Conservation (phyloP, 2,329 filamentous ascomycete genomes). For the Eurotiales sp. region DNA sequence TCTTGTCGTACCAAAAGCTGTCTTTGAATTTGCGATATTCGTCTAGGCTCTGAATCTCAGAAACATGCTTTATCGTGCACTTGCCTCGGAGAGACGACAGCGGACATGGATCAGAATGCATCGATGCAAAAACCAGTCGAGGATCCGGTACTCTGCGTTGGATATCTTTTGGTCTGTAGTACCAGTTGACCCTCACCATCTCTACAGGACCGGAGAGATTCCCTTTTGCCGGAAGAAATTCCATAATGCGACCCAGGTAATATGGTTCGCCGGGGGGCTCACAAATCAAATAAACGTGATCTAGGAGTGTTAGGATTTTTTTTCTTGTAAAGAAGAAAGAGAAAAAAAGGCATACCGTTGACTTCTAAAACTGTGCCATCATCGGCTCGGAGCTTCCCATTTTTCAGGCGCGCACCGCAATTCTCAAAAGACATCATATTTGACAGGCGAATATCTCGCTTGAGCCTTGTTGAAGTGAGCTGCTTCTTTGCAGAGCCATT, state of each 20-base stretch:
- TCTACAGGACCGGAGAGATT: constrained; percentile 71
- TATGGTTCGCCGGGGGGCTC: constrained; percentile 97
- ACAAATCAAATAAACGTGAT: constrained; percentile 92
- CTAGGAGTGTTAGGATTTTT: constrained; percentile 37
- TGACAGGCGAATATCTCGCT: constrained; percentile 51
- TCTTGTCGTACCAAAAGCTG: constrained; percentile 93
- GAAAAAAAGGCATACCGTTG: constrained; percentile 66
- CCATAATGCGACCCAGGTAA: constrained; percentile 97
- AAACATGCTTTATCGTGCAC: constrained; percentile 83
- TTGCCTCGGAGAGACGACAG: constrained; percentile 89
- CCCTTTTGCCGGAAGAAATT: constrained; percentile 83
- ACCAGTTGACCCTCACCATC: constrained; percentile 93
- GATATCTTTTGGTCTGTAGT: constrained; percentile 94
- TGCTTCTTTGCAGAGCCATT: constrained; percentile 31
- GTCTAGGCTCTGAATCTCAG: constrained; percentile 78
- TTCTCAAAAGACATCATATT: constrained; percentile 89
- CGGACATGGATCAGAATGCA: constrained; percentile 97
- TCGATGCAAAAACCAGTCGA: constrained; percentile 87
- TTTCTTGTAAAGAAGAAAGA: constrained; percentile 13
- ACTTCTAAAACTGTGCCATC: constrained; percentile 79
- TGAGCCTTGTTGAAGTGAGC: constrained; percentile 30
- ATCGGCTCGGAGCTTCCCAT: constrained; percentile 79
- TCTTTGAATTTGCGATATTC: constrained; percentile 80
- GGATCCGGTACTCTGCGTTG: constrained; percentile 88
- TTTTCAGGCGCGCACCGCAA: constrained; percentile 62